These are phyloP conservation scores for Adansonia rubrostipa DNA, from an alignment of 441 rosid species.

Conservation along the genomic window DNA sequence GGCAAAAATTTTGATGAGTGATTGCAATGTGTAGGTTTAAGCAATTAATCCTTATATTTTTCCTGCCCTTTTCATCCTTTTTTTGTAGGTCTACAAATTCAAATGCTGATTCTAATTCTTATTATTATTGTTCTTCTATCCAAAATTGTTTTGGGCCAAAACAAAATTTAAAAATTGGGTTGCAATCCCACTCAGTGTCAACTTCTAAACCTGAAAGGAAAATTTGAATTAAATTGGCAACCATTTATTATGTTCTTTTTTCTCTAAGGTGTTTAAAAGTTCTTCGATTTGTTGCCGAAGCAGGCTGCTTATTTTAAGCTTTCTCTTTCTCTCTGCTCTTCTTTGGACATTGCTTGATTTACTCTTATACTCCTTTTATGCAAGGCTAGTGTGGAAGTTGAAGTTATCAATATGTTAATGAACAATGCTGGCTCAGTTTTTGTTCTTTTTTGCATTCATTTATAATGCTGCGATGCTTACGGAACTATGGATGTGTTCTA, in stretches of 20 bases:
- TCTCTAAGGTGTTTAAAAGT: background rate
- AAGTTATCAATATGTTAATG: background rate
- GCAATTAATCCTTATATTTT: background rate
- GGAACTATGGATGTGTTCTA: conserved; percentile 33
- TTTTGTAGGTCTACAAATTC: background rate
- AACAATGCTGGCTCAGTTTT: conserved; percentile 1
- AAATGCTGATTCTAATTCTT: background rate
- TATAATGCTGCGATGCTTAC: conserved; percentile 24
- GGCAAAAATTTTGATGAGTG: background rate
- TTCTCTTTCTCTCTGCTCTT: background rate
- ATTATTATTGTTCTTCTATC: background rate
- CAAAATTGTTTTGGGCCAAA: background rate
- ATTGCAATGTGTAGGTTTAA: background rate
- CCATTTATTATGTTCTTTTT: background rate
- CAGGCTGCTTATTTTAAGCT: background rate
- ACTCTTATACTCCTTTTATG: background rate
- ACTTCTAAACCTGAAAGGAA: background rate
- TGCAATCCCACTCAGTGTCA: background rate
- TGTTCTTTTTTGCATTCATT: background rate
- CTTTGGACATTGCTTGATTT: background rate
- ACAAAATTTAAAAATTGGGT: background rate
- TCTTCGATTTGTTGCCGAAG: background rate
- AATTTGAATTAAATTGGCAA: background rate
- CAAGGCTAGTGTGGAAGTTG: background rate
- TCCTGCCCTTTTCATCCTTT: background rate